Percentiles rank a stretch among this genome's conserved stretches.
phyloP scores from a whole-genome alignment of 129 eudicot species.

The Escallonia rubra region DNA sequence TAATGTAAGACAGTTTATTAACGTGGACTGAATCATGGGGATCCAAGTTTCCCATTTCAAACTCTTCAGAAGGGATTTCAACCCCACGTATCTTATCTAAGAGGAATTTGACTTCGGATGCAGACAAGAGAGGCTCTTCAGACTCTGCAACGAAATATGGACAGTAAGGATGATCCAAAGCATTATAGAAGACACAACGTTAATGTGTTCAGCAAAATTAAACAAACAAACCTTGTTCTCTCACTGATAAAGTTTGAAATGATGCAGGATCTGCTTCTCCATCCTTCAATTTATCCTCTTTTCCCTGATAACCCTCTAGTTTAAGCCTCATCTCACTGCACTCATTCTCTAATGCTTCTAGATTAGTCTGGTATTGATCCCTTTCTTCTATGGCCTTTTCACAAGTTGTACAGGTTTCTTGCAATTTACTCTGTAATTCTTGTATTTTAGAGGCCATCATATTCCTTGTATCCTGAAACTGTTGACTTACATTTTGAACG shows the following conservation, averaged over 20 bases:
- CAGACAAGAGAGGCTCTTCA: constrained; percentile 39
- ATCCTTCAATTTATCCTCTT: constrained; percentile 39
- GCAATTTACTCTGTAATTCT: constrained; percentile 40
- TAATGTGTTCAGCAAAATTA: background rate
- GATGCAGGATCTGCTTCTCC: constrained; percentile 51
- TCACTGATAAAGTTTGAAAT: constrained; percentile 17
- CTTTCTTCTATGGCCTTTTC: constrained; percentile 50
- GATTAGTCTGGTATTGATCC: constrained; percentile 39
- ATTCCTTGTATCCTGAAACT: constrained; percentile 28
- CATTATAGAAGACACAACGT: constrained; percentile 1
- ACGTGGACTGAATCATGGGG: constrained; percentile 37
- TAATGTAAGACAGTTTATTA: constrained; percentile 55
- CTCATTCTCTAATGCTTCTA: constrained; percentile 38
- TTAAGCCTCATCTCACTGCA: constrained; percentile 42
- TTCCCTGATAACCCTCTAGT: constrained; percentile 39
- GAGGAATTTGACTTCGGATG: constrained; percentile 50
- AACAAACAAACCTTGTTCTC: constrained; percentile 39
- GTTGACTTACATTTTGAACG: constrained; percentile 31
- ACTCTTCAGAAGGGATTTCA: constrained; percentile 41
- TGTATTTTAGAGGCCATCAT: constrained; percentile 29
- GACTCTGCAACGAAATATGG: constrained; percentile 44
- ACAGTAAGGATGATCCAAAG: background rate
- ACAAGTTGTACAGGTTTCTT: constrained; percentile 29
- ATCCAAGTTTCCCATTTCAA: constrained; percentile 29
- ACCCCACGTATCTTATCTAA: constrained; percentile 46